Conservation (phyloP, 169 alveolate species). For the Plasmodium knowlesi region DNA sequence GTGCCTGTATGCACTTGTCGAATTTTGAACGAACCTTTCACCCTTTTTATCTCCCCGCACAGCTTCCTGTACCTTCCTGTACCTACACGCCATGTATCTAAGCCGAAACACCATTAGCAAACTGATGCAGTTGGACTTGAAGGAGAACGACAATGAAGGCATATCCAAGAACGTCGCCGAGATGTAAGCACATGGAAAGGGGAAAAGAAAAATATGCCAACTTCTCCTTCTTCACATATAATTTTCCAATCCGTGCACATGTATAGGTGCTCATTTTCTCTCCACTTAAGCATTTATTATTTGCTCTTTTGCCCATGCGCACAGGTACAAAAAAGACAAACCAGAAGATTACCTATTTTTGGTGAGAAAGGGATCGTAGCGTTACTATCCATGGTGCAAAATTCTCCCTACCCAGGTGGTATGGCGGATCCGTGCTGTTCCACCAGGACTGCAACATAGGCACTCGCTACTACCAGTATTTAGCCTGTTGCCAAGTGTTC, state of each 20-base stretch:
- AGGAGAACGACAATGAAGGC: slow-evolving; percentile 6
- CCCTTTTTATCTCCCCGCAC: neutral
- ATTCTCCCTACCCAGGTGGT: neutral
- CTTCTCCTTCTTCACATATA: neutral
- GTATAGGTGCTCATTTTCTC: neutral
- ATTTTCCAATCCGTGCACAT: neutral
- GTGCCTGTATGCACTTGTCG: neutral
- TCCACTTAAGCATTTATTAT: neutral
- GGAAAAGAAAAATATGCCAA: neutral
- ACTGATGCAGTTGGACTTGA: slow-evolving; percentile 10
- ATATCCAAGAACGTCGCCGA: slow-evolving; percentile 5
- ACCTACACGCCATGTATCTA: slow-evolving; percentile 32
- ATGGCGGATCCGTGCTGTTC: neutral
- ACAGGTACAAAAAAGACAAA: slow-evolving; percentile 39
- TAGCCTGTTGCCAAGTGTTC: neutral
- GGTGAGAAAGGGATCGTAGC: slow-evolving; percentile 3
- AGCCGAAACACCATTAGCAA: slow-evolving; percentile 51
- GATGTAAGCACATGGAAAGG: slow-evolving; percentile 9
- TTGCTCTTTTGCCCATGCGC: neutral
- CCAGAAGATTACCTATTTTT: slow-evolving; percentile 25
- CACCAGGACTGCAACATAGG: neutral
- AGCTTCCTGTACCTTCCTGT: slow-evolving; percentile 53
- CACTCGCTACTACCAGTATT: neutral
- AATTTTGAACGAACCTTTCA: neutral
- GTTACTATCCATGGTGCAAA: neutral